Base-by-base conservation (phyloP, 1,284 basidiomycete genomes). In the Naganishia sp. region DNA sequence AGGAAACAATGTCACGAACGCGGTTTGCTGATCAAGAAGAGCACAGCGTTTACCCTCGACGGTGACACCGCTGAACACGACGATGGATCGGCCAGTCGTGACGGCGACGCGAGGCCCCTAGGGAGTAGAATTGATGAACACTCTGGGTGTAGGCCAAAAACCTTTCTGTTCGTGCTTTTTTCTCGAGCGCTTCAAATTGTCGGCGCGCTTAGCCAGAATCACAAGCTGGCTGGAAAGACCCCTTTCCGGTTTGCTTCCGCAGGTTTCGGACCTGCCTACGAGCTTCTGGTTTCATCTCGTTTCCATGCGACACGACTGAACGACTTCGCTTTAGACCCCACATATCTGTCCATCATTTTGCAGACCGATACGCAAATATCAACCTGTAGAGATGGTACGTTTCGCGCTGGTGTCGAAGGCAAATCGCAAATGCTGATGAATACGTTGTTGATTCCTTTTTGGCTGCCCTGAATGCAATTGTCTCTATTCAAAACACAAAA, bases 351-450 rank as follows among this genome's bases (percentile, higher is more conserved):
- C 66, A 63, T 66, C 65, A 66, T 69, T 69, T 69, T 69, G 68
- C 68, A 69, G 68, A 69, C 68, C 68, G 68, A 69, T 69, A 69
- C 68, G 39, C 50, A 55, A 66, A 66, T 63, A 66, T 69, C 68
- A 69, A 43, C 65, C 68, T 69, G 68, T 69, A 69, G 68, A 69
- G 66, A 69, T 66, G 68, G 68, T 68, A 63, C 54, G 68, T 68
- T 45, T 33, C 33, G 36, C 16, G 4, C 9, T 33, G 50, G 16
- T 25, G 21, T 28, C 25, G 49, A 21, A 11, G 43, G 6, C 36
- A 39, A 13, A 39, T 39, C 43, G 44, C 7, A n/a, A 21, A 45
- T 46, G 57, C 65, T 66, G 50, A 66, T 60, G 3, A n/a, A 63
- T 45, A 52, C 55, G 23, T 55, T 46, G 33, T 61, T 46, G 5